phyloP scores from a whole-genome alignment of 345 rosid genomes.

The Microthlaspi erraticum region DNA sequence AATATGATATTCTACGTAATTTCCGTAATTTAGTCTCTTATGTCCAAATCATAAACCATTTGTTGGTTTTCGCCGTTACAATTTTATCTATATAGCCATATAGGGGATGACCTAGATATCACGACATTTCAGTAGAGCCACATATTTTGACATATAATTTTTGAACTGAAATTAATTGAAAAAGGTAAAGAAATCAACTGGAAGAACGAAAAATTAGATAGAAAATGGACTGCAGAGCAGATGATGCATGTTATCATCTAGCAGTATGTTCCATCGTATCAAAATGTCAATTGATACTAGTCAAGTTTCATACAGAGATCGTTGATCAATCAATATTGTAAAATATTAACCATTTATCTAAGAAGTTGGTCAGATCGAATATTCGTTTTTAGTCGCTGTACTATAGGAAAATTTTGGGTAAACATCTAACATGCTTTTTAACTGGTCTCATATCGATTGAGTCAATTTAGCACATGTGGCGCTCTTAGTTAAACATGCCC shows the following conservation, averaged over 20 bases:
- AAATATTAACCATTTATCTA: background rate
- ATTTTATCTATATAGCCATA: background rate
- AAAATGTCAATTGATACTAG: background rate
- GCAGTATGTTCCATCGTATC: background rate
- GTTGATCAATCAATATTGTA: background rate
- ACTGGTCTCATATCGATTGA: background rate
- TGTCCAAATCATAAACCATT: slow-evolving; percentile 32
- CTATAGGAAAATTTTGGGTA: background rate
- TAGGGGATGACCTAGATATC: slow-evolving; percentile 28
- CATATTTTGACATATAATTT: slow-evolving; percentile 2
- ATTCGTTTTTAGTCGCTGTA: background rate
- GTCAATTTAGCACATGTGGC: background rate
- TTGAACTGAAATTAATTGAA: background rate
- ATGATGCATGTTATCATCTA: background rate
- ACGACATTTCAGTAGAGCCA: slow-evolving; percentile 38
- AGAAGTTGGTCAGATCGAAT: background rate
- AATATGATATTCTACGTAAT: slow-evolving; percentile 21
- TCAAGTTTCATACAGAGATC: slow-evolving; percentile 2
- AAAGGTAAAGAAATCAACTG: background rate
- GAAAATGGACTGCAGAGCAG: background rate
- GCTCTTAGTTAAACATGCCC: background rate
- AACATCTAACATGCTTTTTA: background rate
- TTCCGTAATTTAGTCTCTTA: slow-evolving; percentile 9
- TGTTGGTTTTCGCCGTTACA: slow-evolving; percentile 9
- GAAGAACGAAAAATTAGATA: background rate